Percentiles rank a stretch among this genome's conserved stretches.
phyloP scores from a whole-genome alignment of 352 stramenopile species.

The Aphanomyces euteiches region DNA sequence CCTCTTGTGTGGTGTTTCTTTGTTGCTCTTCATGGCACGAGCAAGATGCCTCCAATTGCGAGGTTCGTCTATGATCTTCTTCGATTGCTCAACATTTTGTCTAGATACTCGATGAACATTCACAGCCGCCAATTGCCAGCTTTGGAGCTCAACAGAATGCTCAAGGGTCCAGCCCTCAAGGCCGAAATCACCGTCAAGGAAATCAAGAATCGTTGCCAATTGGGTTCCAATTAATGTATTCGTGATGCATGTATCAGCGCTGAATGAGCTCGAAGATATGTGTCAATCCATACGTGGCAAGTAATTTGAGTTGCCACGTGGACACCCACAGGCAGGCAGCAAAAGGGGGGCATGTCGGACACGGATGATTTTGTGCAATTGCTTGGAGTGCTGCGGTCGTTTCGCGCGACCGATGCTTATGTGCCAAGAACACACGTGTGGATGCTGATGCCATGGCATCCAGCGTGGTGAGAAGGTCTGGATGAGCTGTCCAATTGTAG shows the following conservation, averaged over 20 bases:
- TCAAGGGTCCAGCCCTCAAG: conserved; percentile 25
- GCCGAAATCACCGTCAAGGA: conserved; percentile 26
- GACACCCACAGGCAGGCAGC: background rate
- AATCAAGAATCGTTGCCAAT: conserved; percentile 27
- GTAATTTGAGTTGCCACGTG: background rate
- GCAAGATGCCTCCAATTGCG: conserved; percentile 37
- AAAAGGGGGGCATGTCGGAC: background rate
- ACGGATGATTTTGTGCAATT: too few species aligned
- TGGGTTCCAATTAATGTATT: background rate
- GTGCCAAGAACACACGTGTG: conserved; percentile 40
- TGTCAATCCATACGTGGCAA: background rate
- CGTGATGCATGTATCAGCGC: background rate
- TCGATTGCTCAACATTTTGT: background rate
- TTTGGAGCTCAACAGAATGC: conserved; percentile 18
- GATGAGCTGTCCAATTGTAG: conserved; percentile 57
- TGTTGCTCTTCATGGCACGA: conserved; percentile 52
- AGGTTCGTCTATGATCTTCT: conserved; percentile 22
- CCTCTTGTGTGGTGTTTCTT: conserved; percentile 75
- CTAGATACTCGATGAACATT: conserved; percentile 23
- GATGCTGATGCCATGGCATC: background rate
- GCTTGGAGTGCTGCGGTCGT: conserved; percentile 36
- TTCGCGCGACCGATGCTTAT: conserved; percentile 47
- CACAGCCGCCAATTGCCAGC: conserved; percentile 12
- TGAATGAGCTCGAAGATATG: conserved; percentile 26
- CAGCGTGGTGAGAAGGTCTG: conserved; percentile 44